These are phyloP conservation scores for Tuber aestivum DNA, from an alignment of 495 filamentous ascomycete species.

Conservation along the genomic window DNA sequence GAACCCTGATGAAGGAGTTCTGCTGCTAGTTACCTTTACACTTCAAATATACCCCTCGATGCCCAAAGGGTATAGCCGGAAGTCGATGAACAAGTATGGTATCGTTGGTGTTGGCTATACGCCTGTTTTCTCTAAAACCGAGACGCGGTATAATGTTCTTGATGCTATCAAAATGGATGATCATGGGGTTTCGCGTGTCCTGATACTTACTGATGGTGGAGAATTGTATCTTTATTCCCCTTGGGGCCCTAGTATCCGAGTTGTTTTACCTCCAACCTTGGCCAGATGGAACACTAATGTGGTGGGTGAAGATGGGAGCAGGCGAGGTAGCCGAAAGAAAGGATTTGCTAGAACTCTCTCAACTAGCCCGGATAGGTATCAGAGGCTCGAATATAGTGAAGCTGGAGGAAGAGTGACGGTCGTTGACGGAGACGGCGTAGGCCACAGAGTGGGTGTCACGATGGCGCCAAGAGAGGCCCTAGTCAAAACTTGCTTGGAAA, in stretches of 20 bases:
- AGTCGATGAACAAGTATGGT: slow-evolving; percentile 33
- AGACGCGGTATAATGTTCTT: slow-evolving; percentile 55
- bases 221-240: slow-evolving; percentile 68
- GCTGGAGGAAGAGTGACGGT: slow-evolving; percentile 41
- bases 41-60: slow-evolving; percentile 44
- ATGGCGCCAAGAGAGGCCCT: slow-evolving; percentile 35
- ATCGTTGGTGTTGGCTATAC: slow-evolving; percentile 37
- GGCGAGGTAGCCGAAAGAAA: slow-evolving; percentile 40
- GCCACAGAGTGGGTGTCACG: slow-evolving; percentile 40
- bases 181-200: slow-evolving; percentile 59
- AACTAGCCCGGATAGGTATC: slow-evolving; percentile 39
- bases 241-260: slow-evolving; percentile 59
- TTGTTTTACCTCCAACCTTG: slow-evolving; percentile 50
- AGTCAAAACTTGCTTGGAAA: slow-evolving; percentile 37
- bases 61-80: slow-evolving; percentile 34
- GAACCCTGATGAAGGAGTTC: slow-evolving; percentile 58
- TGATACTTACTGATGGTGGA: slow-evolving; percentile 62
- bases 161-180: slow-evolving; percentile 72
- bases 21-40: slow-evolving; percentile 62
- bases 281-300: slow-evolving; percentile 42
- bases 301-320: slow-evolving; percentile 41
- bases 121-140: slow-evolving; percentile 29
- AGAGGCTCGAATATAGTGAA: slow-evolving; percentile 36
- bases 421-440: slow-evolving; percentile 40
- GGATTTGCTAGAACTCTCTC: slow-evolving; percentile 40